Evolutionary conservation across 768 basidiomycete genomes (phyloP).

Genomic region (Pleurotus giganteus): DNA sequence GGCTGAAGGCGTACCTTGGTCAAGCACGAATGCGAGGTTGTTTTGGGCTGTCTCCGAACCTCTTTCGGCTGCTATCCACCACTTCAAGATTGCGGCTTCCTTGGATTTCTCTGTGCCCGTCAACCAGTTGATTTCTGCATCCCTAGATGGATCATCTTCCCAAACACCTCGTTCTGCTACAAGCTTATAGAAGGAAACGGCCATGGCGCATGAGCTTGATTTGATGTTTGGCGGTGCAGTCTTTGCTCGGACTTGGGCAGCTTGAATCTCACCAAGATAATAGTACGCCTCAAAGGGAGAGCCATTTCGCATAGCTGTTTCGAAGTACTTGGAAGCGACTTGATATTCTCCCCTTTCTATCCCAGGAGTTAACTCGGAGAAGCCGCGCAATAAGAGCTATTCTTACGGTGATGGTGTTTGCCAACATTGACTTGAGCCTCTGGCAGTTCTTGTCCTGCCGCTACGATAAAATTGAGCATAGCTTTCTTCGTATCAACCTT

Average conservation of each 20-base stretch:
- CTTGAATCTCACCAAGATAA: constrained; percentile 84
- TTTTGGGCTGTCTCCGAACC: constrained; percentile 94
- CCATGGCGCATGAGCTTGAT: constrained; percentile 81
- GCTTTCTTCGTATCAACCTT: constrained; percentile 66
- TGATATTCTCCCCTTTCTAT: constrained; percentile 68
- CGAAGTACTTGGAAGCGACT: constrained; percentile 72
- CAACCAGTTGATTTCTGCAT: constrained; percentile 78
- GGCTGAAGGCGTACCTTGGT: constrained; percentile 64
- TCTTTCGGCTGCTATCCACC: constrained; percentile 94
- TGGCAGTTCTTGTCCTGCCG: constrained; percentile 84
- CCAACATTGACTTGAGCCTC: constrained; percentile 93
- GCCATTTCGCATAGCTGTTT: constrained; percentile 81
- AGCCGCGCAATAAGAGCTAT: background rate
- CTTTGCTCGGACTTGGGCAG: constrained; percentile 47
- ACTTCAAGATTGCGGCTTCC: constrained; percentile 84
- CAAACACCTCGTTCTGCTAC: constrained; percentile 90
- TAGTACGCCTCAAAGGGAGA: constrained; percentile 95
- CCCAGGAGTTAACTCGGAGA: constrained; percentile 8
- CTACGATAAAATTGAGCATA: constrained; percentile 64
- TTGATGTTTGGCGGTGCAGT: constrained; percentile 44
- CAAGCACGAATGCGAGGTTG: constrained; percentile 89
- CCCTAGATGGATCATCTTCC: constrained; percentile 76
- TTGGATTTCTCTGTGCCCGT: constrained; percentile 68
- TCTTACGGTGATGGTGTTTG: constrained; percentile 68
- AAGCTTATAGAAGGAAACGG: constrained; percentile 91